Evolutionary conservation across 2,329 filamentous ascomycete species (phyloP).

Genomic region (Teratosphaeria zuluensis): DNA sequence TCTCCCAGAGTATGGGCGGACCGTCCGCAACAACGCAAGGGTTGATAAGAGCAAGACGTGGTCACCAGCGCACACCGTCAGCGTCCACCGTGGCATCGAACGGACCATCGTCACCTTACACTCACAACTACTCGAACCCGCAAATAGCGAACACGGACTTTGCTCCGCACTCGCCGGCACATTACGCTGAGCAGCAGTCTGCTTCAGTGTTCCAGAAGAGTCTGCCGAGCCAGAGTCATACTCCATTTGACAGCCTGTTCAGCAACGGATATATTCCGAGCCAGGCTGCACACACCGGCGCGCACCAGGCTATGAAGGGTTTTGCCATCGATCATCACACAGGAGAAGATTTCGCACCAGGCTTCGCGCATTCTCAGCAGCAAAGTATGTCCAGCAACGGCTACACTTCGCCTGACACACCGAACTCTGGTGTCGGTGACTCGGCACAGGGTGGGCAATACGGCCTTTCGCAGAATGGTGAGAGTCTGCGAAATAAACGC

Average conservation of each 20-base stretch:
- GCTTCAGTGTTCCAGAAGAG: slow-evolving; percentile 36
- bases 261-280: slow-evolving; percentile 23
- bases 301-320: slow-evolving; percentile 52
- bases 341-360: slow-evolving; percentile 40
- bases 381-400: slow-evolving; percentile 52
- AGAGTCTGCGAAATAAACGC: slow-evolving; percentile 26
- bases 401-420: slow-evolving; percentile 52
- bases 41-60: slow-evolving; percentile 6
- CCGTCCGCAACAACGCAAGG: background rate
- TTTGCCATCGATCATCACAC: slow-evolving; percentile 45
- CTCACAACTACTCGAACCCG: slow-evolving; percentile 23
- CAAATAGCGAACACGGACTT: slow-evolving; percentile 38
- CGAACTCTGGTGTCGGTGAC: slow-evolving; percentile 41
- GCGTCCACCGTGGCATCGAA: slow-evolving; percentile 33
- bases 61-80: slow-evolving; percentile 26
- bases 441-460: slow-evolving; percentile 35
- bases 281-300: slow-evolving; percentile 27
- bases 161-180: slow-evolving; percentile 31
- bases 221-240: slow-evolving; percentile 46
- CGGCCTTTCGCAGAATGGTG: slow-evolving; percentile 46
- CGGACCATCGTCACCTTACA: slow-evolving; percentile 36
- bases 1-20: slow-evolving; percentile 1
- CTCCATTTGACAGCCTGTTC: slow-evolving; percentile 42
- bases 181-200: slow-evolving; percentile 28
- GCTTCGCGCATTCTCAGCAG: slow-evolving; percentile 44